Conservation (phyloP, 2,329 filamentous ascomycete genomes). For the Aureobasidium sp. region DNA sequence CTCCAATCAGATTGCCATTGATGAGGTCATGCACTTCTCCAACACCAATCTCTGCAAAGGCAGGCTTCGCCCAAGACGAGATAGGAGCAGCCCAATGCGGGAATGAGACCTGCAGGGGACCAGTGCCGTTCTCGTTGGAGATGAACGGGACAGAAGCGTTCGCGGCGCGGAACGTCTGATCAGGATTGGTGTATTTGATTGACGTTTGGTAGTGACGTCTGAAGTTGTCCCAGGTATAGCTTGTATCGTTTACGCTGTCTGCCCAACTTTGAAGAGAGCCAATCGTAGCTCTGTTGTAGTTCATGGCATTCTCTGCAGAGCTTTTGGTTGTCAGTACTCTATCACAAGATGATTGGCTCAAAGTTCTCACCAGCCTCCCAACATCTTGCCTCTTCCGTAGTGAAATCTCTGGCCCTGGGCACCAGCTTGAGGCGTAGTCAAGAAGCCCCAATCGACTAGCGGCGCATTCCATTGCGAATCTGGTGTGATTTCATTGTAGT, state of each 20-base stretch:
- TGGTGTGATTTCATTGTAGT: slow-evolving; percentile 3
- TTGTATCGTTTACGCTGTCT: slow-evolving; percentile 30
- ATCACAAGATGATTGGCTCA: background rate
- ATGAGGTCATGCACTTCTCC: slow-evolving; percentile 21
- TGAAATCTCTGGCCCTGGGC: slow-evolving; percentile 17
- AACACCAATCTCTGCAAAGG: slow-evolving; percentile 27
- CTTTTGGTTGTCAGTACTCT: background rate
- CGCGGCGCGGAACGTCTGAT: slow-evolving; percentile 20
- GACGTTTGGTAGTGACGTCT: slow-evolving; percentile 22
- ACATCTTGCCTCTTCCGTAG: slow-evolving; percentile 27
- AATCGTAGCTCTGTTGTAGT: slow-evolving; percentile 27
- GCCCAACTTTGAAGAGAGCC: slow-evolving; percentile 32
- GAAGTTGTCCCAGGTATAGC: slow-evolving; percentile 26
- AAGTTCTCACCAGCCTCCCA: slow-evolving; percentile 22
- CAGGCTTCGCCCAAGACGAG: slow-evolving; percentile 26
- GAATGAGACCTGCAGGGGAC: slow-evolving; percentile 29
- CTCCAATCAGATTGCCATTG: slow-evolving; percentile 20
- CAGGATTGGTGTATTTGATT: slow-evolving; percentile 21
- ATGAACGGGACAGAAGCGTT: slow-evolving; percentile 25
- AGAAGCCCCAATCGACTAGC: slow-evolving; percentile 26
- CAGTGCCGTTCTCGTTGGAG: slow-evolving; percentile 20
- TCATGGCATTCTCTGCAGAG: slow-evolving; percentile 24
- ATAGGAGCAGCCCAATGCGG: slow-evolving; percentile 26
- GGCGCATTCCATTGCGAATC: slow-evolving; percentile 20
- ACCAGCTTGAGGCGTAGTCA: slow-evolving; percentile 22